Base-by-base conservation (phyloP, 495 filamentous ascomycete genomes). In the Lasiosphaeria ovina region DNA sequence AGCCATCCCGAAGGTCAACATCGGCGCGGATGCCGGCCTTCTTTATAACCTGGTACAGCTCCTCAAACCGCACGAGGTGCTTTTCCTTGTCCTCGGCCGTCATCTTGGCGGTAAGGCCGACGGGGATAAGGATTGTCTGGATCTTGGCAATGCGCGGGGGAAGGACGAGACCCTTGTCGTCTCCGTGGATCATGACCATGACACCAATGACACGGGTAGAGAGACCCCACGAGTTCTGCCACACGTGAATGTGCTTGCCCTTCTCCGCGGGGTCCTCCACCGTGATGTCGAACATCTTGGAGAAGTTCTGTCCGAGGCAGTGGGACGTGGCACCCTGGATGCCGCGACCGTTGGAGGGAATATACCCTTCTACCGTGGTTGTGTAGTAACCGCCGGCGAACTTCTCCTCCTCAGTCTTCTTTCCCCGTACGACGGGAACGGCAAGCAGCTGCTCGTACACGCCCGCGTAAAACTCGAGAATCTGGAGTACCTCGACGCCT, bases 221-320 rank as follows among this genome's bases (percentile, higher is more conserved):
- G 44, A 98, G 85, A 76, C 94, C 94, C 94, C 94, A 98, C 5
- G 91, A 96, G 79, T 98, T 98, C 72, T 98, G 94, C 91, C 92
- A 98, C 33, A 98, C 92, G 66, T 91, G 72, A 58, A 50, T 83
- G 74, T 91, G 91, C 54, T 84, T 58, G 52, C 68, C 68, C 63
- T 70, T 69, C 51, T 71, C 53, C 31, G 57, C 80, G 11, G 95
- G 95, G 69, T 97, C 92, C 74, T 98, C 93, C 16, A 98, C 93
- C 0, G 88, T 92, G 75, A 98, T 97, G 70, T 90, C 86, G 75
- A 97, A 98, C 94, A 98, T 98, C 75, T 91, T 96, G 72, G 87
- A 89, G 81, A 98, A 97, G 75, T 98, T 97, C 74, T 97, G 93
- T 35, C 94, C 94, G 1, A 98, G 83, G 69, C 90, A 93, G 69